Percentiles rank a stretch among this genome's conserved stretches.
These are phyloP conservation scores for Alternaria longipes DNA, from an alignment of 2,329 filamentous ascomycete genomes.

Conservation along the genomic window DNA sequence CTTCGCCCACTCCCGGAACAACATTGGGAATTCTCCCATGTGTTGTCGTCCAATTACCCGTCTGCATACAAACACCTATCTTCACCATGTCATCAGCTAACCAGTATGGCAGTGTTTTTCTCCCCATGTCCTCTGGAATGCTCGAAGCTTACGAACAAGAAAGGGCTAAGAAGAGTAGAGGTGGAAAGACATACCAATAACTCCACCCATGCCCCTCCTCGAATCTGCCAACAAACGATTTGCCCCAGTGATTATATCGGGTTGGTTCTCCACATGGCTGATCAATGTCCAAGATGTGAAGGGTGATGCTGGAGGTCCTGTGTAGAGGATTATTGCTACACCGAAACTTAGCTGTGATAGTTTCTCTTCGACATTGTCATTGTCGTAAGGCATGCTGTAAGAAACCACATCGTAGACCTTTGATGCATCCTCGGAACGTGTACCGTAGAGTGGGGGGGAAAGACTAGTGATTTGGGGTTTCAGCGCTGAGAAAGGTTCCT, in stretches of 20 bases:
- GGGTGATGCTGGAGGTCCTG: background rate
- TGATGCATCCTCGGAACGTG: background rate
- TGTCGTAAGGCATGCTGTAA: background rate
- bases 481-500: background rate
- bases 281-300: background rate
- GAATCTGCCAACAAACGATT: background rate
- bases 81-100: background rate
- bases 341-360: background rate
- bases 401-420: constrained; percentile 1
- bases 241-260: background rate
- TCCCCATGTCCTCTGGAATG: background rate
- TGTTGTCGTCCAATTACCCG: background rate
- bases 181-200: background rate
- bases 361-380: background rate
- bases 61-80: background rate
- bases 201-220: background rate
- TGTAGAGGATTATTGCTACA: constrained; percentile 5
- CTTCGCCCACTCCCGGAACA: background rate
- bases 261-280: background rate
- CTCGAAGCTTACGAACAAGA: background rate
- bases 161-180: background rate
- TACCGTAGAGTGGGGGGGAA: background rate
- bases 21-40: background rate
- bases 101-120: too few relatives aligned
- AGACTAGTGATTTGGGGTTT: background rate